Evolutionary conservation across 1,284 basidiomycete species (phyloP).

Genomic region (Sanghuangporus sanghuang): DNA sequence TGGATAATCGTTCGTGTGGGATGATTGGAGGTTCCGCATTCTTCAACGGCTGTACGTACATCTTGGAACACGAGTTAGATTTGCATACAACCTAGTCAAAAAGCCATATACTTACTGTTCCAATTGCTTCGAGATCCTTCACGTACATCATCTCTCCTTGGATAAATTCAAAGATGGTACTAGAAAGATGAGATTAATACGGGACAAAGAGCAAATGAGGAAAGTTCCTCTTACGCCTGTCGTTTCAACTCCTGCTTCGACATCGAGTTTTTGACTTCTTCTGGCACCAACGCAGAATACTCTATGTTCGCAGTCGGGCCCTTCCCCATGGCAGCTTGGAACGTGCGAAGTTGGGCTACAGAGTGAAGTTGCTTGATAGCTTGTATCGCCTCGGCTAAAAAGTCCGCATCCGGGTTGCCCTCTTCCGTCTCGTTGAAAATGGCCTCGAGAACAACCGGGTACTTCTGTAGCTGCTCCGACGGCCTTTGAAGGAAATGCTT

Average conservation of each 20-base stretch:
- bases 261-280: slow-evolving; percentile 58
- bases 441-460: slow-evolving; percentile 83
- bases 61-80: slow-evolving; percentile 35
- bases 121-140: slow-evolving; percentile 87
- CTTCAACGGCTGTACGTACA: slow-evolving; percentile 73
- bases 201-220: neutral
- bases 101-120: slow-evolving; percentile 46
- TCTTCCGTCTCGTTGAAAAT: slow-evolving; percentile 76
- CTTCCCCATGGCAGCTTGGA: slow-evolving; percentile 80
- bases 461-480: slow-evolving; percentile 85
- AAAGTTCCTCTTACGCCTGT: slow-evolving; percentile 64
- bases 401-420: slow-evolving; percentile 78
- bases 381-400: slow-evolving; percentile 67
- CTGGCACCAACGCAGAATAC: slow-evolving; percentile 84
- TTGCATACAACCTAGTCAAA: neutral
- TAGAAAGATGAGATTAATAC: slow-evolving; percentile 27
- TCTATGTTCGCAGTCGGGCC: slow-evolving; percentile 73
- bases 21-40: slow-evolving; percentile 75
- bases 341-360: slow-evolving; percentile 76
- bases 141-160: slow-evolving; percentile 96
- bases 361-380: slow-evolving; percentile 75
- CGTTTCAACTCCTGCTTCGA: slow-evolving; percentile 77
- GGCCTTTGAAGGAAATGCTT: slow-evolving; percentile 86
- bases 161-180: slow-evolving; percentile 92
- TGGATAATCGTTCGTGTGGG: slow-evolving; percentile 62